Evolutionary conservation across 371 early-diverging fungal genomes (phyloP).

Genomic region (Funneliformis caledonium): DNA sequence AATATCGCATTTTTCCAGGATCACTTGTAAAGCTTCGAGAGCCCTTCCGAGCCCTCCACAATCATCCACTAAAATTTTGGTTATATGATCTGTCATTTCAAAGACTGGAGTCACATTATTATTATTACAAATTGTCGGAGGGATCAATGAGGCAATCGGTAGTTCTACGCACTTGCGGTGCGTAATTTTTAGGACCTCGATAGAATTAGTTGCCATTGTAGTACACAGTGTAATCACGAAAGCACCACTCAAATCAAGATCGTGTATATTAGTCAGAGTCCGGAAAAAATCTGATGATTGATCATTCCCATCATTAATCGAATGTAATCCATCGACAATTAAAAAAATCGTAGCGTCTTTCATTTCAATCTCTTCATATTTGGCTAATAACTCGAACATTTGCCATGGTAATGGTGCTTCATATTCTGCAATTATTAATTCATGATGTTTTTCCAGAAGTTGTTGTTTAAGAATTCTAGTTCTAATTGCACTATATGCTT

Average conservation of each 20-base stretch:
- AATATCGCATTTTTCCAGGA: background rate
- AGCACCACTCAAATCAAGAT: conserved; percentile 36
- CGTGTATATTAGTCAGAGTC: conserved; percentile 39
- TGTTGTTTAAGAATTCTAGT: conserved; percentile 41
- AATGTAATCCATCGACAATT: conserved; percentile 42
- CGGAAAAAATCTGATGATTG: conserved; percentile 31
- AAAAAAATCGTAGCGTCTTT: conserved; percentile 40
- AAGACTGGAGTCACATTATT: background rate
- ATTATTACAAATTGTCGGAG: conserved; percentile 18
- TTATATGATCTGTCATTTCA: conserved; percentile 30
- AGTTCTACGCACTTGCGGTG: background rate
- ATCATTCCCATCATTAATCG: conserved; percentile 35
- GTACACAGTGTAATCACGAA: conserved; percentile 41
- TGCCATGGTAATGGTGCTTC: conserved; percentile 25
- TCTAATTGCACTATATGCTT: conserved; percentile 33
- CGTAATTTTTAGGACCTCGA: no score
- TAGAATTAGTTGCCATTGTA: conserved; percentile 4
- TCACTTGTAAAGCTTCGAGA: conserved; percentile 38
- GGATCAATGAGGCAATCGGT: conserved; percentile 30
- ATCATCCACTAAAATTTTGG: conserved; percentile 33
- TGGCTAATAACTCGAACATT: conserved; percentile 36
- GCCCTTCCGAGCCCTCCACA: conserved; percentile 30
- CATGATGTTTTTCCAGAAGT: conserved; percentile 34
- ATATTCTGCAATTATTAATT: background rate
- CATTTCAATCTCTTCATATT: conserved; percentile 10